phyloP scores from a whole-genome alignment of 2,329 filamentous ascomycete genomes.

The Fusarium sororula region DNA sequence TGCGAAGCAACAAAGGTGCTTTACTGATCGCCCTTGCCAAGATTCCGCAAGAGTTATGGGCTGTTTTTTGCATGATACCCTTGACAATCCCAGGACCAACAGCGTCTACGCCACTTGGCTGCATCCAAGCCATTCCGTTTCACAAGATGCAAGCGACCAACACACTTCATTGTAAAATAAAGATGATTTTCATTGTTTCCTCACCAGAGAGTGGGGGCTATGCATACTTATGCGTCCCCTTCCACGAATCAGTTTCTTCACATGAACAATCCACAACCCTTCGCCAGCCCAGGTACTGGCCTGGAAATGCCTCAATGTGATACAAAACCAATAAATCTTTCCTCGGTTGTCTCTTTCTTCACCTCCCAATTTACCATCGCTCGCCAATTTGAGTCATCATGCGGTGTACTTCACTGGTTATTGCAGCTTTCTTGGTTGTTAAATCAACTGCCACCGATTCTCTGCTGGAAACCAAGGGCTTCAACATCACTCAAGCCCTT shows the following conservation, averaged over 20 bases:
- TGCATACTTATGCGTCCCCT: neutral
- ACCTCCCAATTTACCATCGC: neutral
- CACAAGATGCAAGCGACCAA: neutral
- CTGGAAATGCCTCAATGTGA: neutral
- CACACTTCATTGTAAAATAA: neutral
- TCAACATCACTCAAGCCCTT: conserved; percentile 24
- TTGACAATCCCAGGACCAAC: neutral
- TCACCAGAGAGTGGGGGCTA: neutral
- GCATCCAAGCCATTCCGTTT: neutral
- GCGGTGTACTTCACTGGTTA: neutral
- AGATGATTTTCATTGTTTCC: too few species aligned
- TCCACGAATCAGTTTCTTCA: neutral
- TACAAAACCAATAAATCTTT: neutral
- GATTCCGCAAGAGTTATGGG: neutral
- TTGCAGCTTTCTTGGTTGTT: neutral
- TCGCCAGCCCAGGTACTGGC: neutral
- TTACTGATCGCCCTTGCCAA: neutral
- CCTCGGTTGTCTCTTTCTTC: accelerated
- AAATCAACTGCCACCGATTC: neutral
- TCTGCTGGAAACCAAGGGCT: neutral
- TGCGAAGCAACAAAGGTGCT: too few species aligned
- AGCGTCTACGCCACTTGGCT: neutral
- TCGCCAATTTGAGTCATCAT: neutral
- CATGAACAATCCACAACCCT: neutral
- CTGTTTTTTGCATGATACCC: neutral